Base-by-base conservation (phyloP, 129 eudicot genomes). In the Tagetes erecta region DNA sequence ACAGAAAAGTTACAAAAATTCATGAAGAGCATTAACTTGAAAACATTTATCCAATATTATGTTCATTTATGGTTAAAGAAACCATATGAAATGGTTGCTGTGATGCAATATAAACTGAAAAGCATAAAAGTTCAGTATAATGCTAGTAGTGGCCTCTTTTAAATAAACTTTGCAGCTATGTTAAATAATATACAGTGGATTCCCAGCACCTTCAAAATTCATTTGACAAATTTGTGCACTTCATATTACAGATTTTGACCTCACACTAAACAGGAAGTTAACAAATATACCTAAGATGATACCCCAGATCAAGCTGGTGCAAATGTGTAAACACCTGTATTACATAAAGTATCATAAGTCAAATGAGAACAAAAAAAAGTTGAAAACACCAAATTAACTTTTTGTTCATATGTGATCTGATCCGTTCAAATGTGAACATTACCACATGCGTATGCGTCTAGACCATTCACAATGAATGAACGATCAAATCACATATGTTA, bases 261-360 rank as follows among this genome's bases (percentile, higher is more conserved):
- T 34, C 31, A 5, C 60, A 36, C 20, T 49, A 36, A 47, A 50
- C 57, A 55, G 31, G 45, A 76, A 51, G 55, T 62, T 71, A 31
- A 8, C 30, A 65, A 47, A 34, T 64, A 78, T 90, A 94, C 98
- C 97, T 94, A 35, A 94, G 96, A 77, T 94, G 98, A 82, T 87
- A 94, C 31, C 65, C 83, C 33, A 94, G 86, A 83, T 94, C 97
- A 68, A 94, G 98, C 71, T 94, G 97, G 80, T 94, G 98, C 81
- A 94, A 81, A 87, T 94, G 98, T 38, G 88, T 69, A 57, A 94
- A 94, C 68, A 94, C 98, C 98, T 94, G 86, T 84, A 86, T 73
- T 45, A 59, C 72, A 53, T 38, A 40, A 78, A 55, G 73, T 76
- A 59, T 52, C 66, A 56, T 13, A 78, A 49, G 51, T 46, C 51